These are phyloP conservation scores for Trichoderma koningiopsis DNA, from an alignment of 2,329 filamentous ascomycete genomes.

Conservation along the genomic window DNA sequence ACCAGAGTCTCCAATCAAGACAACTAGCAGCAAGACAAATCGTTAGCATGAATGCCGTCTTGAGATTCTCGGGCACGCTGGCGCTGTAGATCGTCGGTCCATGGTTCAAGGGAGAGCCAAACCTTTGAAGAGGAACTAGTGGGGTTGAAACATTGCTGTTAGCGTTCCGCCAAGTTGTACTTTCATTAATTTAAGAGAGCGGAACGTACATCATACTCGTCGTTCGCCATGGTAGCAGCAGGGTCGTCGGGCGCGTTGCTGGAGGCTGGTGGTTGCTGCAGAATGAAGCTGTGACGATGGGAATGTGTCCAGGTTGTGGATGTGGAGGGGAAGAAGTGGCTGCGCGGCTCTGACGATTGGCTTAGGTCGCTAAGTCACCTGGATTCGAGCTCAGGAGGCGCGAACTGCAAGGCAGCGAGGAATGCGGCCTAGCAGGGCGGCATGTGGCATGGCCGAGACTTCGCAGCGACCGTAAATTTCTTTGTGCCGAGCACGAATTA, in stretches of 20 bases:
- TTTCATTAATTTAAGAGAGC: slow-evolving; percentile 28
- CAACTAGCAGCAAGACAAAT: slow-evolving; percentile 60
- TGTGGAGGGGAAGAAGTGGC: slow-evolving; percentile 30
- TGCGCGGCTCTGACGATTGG: slow-evolving; percentile 26
- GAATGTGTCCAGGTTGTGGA: slow-evolving; percentile 26
- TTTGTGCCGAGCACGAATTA: neutral
- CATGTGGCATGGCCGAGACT: neutral
- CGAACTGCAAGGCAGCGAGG: slow-evolving; percentile 16
- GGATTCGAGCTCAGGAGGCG: slow-evolving; percentile 24
- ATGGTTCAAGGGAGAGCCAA: slow-evolving; percentile 39
- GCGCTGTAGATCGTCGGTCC: slow-evolving; percentile 13
- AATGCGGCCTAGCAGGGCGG: slow-evolving; percentile 8
- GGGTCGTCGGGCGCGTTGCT: neutral
- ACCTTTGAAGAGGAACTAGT: slow-evolving; percentile 99
- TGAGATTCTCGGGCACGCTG: slow-evolving; percentile 25
- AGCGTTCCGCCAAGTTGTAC: slow-evolving; percentile 32
- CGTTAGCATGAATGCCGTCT: slow-evolving; percentile 37
- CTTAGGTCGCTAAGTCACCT: slow-evolving; percentile 27
- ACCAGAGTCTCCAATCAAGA: slow-evolving; percentile 98
- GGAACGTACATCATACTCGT: slow-evolving; percentile 95
- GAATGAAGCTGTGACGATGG: slow-evolving; percentile 12
- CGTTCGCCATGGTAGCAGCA: slow-evolving; percentile 83
- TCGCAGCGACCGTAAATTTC: neutral
- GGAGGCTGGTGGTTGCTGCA: slow-evolving; percentile 13
- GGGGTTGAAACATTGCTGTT: slow-evolving; percentile 35